These are phyloP conservation scores for Apostasia shenzhenica DNA, from an alignment of 106 monocot genomes.

Conservation along the genomic window DNA sequence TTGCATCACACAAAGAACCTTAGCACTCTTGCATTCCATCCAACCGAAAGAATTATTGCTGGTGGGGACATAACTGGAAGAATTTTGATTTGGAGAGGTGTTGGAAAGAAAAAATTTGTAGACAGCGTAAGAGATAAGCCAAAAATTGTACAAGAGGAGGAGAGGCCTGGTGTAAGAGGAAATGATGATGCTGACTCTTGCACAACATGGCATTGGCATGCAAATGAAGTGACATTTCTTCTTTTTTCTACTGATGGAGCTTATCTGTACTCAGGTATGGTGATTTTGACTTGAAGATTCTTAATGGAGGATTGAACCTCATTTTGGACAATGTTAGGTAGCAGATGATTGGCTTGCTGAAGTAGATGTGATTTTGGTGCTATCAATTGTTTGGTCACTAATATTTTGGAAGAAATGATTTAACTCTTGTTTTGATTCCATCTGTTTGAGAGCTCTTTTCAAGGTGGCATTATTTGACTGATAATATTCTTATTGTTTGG, in stretches of 20 bases:
- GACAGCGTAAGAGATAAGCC: slow-evolving; percentile 4
- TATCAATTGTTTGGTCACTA: no score
- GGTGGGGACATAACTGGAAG: slow-evolving; percentile 93
- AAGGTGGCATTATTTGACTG: no score
- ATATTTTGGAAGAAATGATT: no score
- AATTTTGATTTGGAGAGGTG: slow-evolving; percentile 85
- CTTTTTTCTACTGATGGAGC: slow-evolving; percentile 85
- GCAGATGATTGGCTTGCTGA: no score
- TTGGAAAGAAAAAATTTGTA: slow-evolving; percentile 57
- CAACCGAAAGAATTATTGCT: slow-evolving; percentile 73
- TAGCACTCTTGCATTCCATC: slow-evolving; percentile 81
- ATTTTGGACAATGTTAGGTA: not conserved
- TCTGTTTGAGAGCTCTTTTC: no score
- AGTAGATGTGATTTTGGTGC: not conserved
- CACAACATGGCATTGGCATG: slow-evolving; percentile 97
- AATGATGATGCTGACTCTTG: slow-evolving; percentile 78
- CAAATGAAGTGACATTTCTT: slow-evolving; percentile 63
- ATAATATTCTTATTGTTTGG: no score
- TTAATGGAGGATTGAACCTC: not conserved
- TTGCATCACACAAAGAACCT: slow-evolving; percentile 83
- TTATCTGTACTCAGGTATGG: slow-evolving; percentile 91
- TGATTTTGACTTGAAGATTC: not conserved
- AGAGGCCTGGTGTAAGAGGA: slow-evolving; percentile 51
- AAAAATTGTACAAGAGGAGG: slow-evolving; percentile 35
- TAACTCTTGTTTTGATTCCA: no score